Percentiles rank a stretch among this genome's conserved stretches.
Evolutionary conservation across 2,329 filamentous ascomycete genomes (phyloP).

Genomic region (Rhynchosporium graminicola): DNA sequence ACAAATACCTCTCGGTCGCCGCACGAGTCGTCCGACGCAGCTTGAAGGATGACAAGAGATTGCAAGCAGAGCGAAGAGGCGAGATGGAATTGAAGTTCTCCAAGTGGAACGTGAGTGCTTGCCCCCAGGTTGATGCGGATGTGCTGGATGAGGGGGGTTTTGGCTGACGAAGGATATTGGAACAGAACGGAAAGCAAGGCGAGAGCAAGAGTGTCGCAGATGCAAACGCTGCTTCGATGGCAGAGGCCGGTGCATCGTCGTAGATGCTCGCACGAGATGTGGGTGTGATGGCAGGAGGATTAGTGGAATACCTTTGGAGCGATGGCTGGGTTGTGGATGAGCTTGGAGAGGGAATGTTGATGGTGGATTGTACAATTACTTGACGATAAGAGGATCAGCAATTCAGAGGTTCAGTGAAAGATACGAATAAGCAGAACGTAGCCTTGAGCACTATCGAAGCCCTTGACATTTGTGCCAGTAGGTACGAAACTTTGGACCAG

Average conservation of each 20-base stretch:
- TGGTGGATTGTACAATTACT: constrained; percentile 37
- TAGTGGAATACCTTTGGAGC: constrained; percentile 9
- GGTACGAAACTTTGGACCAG: no score
- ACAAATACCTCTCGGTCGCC: constrained; percentile 97
- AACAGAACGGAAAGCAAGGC: constrained; percentile 93
- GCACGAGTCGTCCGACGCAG: constrained; percentile 93
- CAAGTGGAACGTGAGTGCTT: constrained; percentile 84
- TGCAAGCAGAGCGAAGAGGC: constrained; percentile 84
- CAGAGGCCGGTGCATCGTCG: constrained; percentile 30
- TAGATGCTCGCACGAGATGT: constrained; percentile 11
- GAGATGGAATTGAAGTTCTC: constrained; percentile 86
- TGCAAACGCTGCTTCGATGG: constrained; percentile 49
- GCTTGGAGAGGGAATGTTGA: constrained; percentile 16
- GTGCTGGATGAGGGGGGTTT: neutral
- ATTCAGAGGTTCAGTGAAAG: constrained; percentile 16
- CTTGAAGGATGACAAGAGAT: constrained; percentile 91
- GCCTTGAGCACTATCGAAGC: neutral
- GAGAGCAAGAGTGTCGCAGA: constrained; percentile 72
- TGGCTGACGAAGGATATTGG: constrained; percentile 25
- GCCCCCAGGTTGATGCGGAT: constrained; percentile 1
- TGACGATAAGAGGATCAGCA: constrained; percentile 24
- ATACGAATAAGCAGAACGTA: neutral
- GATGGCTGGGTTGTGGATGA: constrained; percentile 4
- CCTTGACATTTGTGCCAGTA: no score
- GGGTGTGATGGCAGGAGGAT: constrained; percentile 4